These are phyloP conservation scores for Leccinum fibrillosum DNA, from an alignment of 768 basidiomycete species.

Conservation along the genomic window DNA sequence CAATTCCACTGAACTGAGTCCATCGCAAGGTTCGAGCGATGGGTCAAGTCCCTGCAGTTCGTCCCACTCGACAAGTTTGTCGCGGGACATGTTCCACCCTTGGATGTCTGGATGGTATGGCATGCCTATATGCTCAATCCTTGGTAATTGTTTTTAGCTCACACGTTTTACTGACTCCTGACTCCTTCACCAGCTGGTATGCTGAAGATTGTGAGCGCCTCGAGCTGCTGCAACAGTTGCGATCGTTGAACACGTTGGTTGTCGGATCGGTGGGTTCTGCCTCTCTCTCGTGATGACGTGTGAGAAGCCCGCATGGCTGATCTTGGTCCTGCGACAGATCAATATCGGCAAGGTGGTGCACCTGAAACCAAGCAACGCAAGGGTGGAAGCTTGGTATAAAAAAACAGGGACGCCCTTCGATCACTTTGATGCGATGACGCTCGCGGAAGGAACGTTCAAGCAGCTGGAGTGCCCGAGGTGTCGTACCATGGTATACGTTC, in stretches of 20 bases:
- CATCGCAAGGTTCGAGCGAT: slow-evolving; percentile 33
- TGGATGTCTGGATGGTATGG: slow-evolving; percentile 44
- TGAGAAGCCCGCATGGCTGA: neutral
- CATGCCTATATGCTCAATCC: slow-evolving; percentile 41
- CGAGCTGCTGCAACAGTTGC: slow-evolving; percentile 20
- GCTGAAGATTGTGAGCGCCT: slow-evolving; percentile 34
- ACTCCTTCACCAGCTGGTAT: slow-evolving; percentile 24
- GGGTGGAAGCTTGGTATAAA: slow-evolving; percentile 21
- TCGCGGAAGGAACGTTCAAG: slow-evolving; percentile 19
- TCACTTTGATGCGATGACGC: slow-evolving; percentile 34
- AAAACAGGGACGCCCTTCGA: slow-evolving; percentile 31
- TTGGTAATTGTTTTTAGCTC: slow-evolving; percentile 18
- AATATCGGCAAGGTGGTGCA: slow-evolving; percentile 19
- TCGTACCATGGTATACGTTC: slow-evolving; percentile 23
- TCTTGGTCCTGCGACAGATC: slow-evolving; percentile 14
- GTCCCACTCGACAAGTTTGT: slow-evolving; percentile 28
- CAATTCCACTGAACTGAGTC: neutral
- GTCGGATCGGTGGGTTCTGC: slow-evolving; percentile 26
- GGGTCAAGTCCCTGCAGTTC: slow-evolving; percentile 26
- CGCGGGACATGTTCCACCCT: slow-evolving; percentile 29
- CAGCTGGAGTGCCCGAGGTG: slow-evolving; percentile 36
- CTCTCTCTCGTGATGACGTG: neutral
- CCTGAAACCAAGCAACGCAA: slow-evolving; percentile 13
- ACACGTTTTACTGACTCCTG: neutral
- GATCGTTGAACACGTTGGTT: slow-evolving; percentile 26